Base-by-base conservation (phyloP, 805 yeast species). In the Starmerella potacharoeniae region DNA sequence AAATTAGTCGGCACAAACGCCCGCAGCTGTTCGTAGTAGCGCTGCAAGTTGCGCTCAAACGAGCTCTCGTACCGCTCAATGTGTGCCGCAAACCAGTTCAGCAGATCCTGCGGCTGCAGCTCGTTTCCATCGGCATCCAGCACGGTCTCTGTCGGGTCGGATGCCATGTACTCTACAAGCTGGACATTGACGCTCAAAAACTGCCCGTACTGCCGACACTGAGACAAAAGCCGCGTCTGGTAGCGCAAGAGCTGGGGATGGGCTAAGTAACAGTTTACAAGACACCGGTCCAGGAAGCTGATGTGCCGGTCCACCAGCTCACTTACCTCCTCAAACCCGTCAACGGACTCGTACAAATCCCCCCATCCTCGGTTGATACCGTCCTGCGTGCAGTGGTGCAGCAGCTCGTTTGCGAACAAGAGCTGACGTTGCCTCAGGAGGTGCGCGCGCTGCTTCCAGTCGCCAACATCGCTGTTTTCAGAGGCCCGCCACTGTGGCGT, bases 221-320 rank as follows among this genome's bases (percentile, higher is more conserved):
- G 69, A 5, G 66, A 66, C 54, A 75, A 76, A 16, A 84, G 69
- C 35, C 76, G 51, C n/a, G 64, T 53, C 33, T 58, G 66, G 14
- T 75, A 68, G 48, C 74, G 72, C 45, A 83, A 71, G 51, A 83
- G 67, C 48, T 73, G 74, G 17, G 78, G 74, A 54, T 80, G 79
- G 1, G 90, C 82, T 53, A 86, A 71, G 65, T 86, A 74, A 10
- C 88, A 79, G 60, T 83, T 85, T 58, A 80, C 76, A 59, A 87
- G 67, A 22, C 82, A 74, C 2, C 82, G 77, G 64, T 82, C 84
- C 57, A 86, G 70, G 62, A 77, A 82, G 8, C 75, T 71, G 45
- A 81, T 79, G 54, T 84, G 73, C 34, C 69, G 68, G n/a, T 65
- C 64, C 56, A 73, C 71, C 5, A 82, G 64, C 31, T 69, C 63